Evolutionary conservation across 371 early-diverging fungal genomes (phyloP), one percentile per base, ranked within the genome.

Genomic region (Lichtheimia corymbifera): DNA sequence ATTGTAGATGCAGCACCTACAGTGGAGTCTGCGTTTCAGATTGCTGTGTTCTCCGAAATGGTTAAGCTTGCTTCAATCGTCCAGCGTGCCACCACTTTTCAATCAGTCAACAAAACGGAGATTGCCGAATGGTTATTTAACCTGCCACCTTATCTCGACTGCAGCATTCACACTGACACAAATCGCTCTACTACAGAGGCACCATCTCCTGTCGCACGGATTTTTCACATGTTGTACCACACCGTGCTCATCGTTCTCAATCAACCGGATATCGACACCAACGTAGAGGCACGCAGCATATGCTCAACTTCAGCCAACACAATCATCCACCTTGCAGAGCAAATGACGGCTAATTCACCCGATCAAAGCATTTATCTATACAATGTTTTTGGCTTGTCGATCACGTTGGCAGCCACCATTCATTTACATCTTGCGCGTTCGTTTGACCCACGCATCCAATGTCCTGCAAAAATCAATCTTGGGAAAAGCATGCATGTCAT

Each of bases 221-320:
- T 80, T 17, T 80, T 68, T 45, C 76, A 71, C 24, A 70, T 80
- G 53, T 55, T 77, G 15, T 80, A 80, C 53, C 70, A 80, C 54
- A 72, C 81, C 2, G 74, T 71, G 20, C 81, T 73, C 28, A 73
- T 80, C 43, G 40, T 61, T 42, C 41, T 61, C n/a, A 27, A 64
- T 50, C 59, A 42, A n/a, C 40, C 28, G 28, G 9, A 15, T 20
- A 50, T 25, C 20, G 53, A 54, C 35, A 28, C 45, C 18, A 14
- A 42, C 12, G 45, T 56, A 14, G 18, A 47, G 9, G 20, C 47
- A n/a, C 20, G 20, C 20, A 20, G n/a, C 47, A 47, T n/a, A 54
- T 56, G 57, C 12, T 22, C n/a, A 7, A 47, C 47, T 47, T 47
- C 47, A 5, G 47, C 47, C 18, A 47, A 47, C n/a, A 47, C 47